Evolutionary conservation across 73 alveolate species (phyloP), one percentile per base, ranked within the genome.

Genomic region (Paramecium pentaurelia): DNA sequence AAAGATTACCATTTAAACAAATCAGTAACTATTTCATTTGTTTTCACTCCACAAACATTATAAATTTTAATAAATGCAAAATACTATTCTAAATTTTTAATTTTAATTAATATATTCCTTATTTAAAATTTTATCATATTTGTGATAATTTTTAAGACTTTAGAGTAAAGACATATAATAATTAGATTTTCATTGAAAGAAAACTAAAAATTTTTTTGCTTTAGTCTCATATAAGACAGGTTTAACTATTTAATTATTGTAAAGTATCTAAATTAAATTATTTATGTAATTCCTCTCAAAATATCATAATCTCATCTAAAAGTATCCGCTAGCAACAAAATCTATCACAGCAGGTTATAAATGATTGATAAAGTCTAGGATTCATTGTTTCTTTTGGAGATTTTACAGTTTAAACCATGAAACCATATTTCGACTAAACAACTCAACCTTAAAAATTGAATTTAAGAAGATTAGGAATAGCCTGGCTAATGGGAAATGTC

Each of bases 401-500:
- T 75, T 11, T 37, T 6, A 75, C 49, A 14, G 68, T 75, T 16
- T 37, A 75, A 37, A 37, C 42, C 1, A 30, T 75, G 68, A 45
- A 75, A 3, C 20, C 20, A 1, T 12, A 75, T 34, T 75, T 4
- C 4, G 68, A 75, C 25, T 14, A 37, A 37, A 75, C 42, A 40
- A 45, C 9, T 2, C 10, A n/a, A 8, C 20, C 38, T 32, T 70
- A 54, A 18, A 40, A 75, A 38, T 80, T 18, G n/a, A 27, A 47
- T 8, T 45, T 20, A 11, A 80, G 77, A 6, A 34, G 91, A 47
- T 5, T 80, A 8, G 91, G 91, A 22, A 77, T 77, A 16, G 90
- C 90, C 5, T 77, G 90, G 90, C 4, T 42, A n/a, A 45, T 77
- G 90, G 90, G 77, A 2, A 44, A 47, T 47, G 71, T 80, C 0